Evolutionary conservation across 1,284 basidiomycete genomes (phyloP), one percentile per base, ranked within the genome.

Genomic region (Rhodofomes roseus): DNA sequence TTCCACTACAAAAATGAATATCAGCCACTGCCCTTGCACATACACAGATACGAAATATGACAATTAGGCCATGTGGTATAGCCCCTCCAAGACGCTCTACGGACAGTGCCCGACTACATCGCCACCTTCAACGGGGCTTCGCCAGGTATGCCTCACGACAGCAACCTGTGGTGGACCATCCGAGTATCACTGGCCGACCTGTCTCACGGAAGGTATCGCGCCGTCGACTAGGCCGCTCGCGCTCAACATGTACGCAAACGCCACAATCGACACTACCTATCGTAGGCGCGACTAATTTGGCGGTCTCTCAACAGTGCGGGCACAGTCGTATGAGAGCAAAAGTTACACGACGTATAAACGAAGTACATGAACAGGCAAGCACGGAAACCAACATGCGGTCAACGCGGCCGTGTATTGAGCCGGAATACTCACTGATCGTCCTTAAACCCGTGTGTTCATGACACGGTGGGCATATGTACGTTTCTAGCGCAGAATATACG

Each of bases 401-500:
- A 70, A 64, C 60, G 63, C 52, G 56, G 43, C 48, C 57, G 43
- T 20, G 57, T 48, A 69, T 63, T 70, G 73, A 65, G 68, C 66
- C 62, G 62, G 64, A 69, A 78, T 74, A 92, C 91, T 92, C 89
- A 93, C 91, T 86, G 75, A 87, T 82, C 74, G 83, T 86, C 72
- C 77, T 80, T 66, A 80, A 80, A 64, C 87, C 86, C 61, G 88
- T 89, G 63, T 77, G 80, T 66, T 80, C 73, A 61, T 82, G 77
- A 77, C 90, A 92, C 52, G 82, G 70, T 57, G 85, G 79, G 72
- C 91, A 93, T 60, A 90, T 76, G 74, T 86, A 93, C 57, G 85
- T 73, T 74, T 80, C 90, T 92, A 63, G n/a, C 6, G 53, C 25
- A 55, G 61, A 57, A 57, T 11, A 62, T 62, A 48, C 23, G 23